Base-by-base conservation (phyloP, 2,329 filamentous ascomycete species). In the Sordariomycetes sp. region DNA sequence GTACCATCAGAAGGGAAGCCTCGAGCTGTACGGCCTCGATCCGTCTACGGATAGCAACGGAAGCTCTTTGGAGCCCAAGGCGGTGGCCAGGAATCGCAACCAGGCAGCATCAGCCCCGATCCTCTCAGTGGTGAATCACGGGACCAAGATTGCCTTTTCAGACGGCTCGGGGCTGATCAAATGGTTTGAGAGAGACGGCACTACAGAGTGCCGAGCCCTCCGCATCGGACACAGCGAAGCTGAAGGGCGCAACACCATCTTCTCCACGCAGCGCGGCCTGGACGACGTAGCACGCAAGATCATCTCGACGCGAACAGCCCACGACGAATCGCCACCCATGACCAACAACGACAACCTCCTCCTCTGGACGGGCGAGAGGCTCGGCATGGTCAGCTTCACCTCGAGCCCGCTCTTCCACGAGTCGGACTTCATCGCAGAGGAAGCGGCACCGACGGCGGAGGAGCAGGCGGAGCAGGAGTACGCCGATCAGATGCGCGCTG, bases 161-260 rank as follows among this genome's bases (percentile, higher is more conserved):
- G 90, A 96, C 48, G 83, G 83, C 1, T 77, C 86, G 17, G 90
- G 90, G 0, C 77, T 81, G 33, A 57, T 96, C 42, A 90, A 86
- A 53, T 96, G 90, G 88, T 76, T 93, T 29, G 90, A 96, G 57
- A 70, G 88, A 23, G 86, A 95, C 49, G 87, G 84, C 1, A 66
- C 68, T 39, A 78, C 73, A 6, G 72, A 79, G 44, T 69, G 72
- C 27, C 63, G 74, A 32, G 57, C 61, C 41, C 60, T 68, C 40
- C 67, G 61, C 43, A 69, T 80, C 19, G 72, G 75, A 2, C 64
- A 74, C 38, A 71, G 69, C 46, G 66, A 73, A 39, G 48, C 55
- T 31, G 51, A 58, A 18, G 59, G 61, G 28, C 58, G 61, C 8
- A 53, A 57, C 8, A 72, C 68, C 8, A 58, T 73, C 18, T 78